Evolutionary conservation across 768 basidiomycete genomes (phyloP).

Genomic region (Lentinula aciculospora): DNA sequence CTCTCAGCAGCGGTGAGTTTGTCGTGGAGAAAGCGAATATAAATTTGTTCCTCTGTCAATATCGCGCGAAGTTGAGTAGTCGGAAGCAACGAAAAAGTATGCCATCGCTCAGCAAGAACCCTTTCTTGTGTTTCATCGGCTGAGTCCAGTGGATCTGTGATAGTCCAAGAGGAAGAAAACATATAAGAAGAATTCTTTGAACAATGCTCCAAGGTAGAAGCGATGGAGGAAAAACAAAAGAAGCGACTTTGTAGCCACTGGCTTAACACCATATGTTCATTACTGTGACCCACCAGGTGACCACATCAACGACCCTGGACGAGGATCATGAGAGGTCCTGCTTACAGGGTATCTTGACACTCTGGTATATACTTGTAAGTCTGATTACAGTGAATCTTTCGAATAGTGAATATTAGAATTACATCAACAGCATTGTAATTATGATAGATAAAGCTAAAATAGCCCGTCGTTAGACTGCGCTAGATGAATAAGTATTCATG

Average conservation of each 20-base stretch:
- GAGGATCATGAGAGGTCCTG: no score
- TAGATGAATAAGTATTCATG: background rate
- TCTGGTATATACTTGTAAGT: no score
- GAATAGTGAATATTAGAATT: no score
- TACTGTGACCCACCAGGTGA: no score
- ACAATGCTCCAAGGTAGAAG: background rate
- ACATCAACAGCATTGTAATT: no score
- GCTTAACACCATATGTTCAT: background rate
- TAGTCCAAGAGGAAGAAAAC: background rate
- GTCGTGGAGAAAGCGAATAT: background rate
- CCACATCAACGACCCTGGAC: no score
- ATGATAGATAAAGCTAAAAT: no score
- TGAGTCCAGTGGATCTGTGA: background rate
- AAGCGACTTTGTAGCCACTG: background rate
- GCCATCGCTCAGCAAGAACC: background rate
- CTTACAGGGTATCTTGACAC: no score
- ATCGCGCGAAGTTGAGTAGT: background rate
- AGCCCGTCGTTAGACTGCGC: no score
- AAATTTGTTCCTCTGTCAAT: background rate
- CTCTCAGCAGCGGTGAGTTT: background rate
- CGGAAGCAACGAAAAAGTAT: background rate
- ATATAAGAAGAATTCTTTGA: background rate
- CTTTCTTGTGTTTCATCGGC: background rate
- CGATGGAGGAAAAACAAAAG: background rate
- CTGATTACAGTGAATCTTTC: no score